These are phyloP conservation scores for Paecilomyces formosus DNA, from an alignment of 2,329 filamentous ascomycete species.

Conservation along the genomic window DNA sequence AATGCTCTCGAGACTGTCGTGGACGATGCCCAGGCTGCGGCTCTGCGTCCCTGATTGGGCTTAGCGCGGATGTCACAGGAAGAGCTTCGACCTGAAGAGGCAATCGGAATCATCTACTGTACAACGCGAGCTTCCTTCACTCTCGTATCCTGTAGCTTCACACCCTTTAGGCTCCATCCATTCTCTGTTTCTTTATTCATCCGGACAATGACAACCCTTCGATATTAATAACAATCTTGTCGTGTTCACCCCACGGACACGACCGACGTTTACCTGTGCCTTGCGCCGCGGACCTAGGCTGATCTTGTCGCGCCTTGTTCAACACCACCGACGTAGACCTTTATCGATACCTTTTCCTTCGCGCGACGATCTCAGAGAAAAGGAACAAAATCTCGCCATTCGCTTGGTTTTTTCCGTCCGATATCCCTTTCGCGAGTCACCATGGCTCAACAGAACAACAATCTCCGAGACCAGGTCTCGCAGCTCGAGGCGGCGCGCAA, in stretches of 20 bases:
- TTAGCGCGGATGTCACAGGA: not conserved
- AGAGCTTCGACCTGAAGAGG: not conserved
- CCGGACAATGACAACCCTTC: not conserved
- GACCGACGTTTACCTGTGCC: not conserved
- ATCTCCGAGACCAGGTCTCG: slow-evolving; percentile 67
- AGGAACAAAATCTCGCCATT: not conserved
- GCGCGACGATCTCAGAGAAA: not conserved
- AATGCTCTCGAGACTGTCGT: not conserved
- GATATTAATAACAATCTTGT: not conserved
- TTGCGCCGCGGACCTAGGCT: not conserved
- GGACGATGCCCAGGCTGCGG: not conserved
- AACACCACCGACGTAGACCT: not conserved
- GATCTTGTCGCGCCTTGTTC: not conserved
- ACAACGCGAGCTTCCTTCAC: not conserved
- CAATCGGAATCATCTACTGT: not conserved
- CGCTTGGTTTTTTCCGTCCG: not conserved
- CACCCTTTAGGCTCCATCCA: not conserved
- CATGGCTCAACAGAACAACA: slow-evolving; percentile 50
- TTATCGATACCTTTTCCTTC: not conserved
- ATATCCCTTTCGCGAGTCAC: slow-evolving; percentile 13
- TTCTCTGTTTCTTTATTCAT: not conserved
- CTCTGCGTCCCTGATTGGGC: not conserved
- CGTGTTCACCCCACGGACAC: not conserved
- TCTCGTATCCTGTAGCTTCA: not conserved
- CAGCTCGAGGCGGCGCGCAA: slow-evolving; percentile 87